A percentile compares a stretch with the other conserved stretches of the same genome.
Evolutionary conservation across 2,329 filamentous ascomycete species (phyloP).

Genomic region (Nigrospora oryzae): DNA sequence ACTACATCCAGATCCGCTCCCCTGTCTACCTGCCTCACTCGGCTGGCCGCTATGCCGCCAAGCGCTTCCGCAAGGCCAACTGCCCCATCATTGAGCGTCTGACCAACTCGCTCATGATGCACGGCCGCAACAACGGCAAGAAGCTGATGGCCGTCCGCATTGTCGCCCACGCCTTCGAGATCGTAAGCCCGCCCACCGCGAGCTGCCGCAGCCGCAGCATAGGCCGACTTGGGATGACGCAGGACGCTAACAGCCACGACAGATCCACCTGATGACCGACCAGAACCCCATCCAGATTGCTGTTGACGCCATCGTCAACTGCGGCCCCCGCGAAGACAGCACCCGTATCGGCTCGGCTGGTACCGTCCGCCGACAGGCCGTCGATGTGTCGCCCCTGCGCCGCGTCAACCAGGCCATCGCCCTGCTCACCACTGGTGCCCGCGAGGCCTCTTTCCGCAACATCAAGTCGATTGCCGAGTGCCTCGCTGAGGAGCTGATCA

Average conservation of each 20-base stretch:
- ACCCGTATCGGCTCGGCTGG: constrained; percentile 99
- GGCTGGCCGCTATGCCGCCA: constrained; percentile 95
- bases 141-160: constrained; percentile 99
- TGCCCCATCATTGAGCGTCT: constrained; percentile 99
- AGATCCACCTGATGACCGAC: constrained; percentile 99
- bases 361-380: constrained; percentile 99
- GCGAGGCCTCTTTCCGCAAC: constrained; percentile 99
- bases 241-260: constrained; percentile 14
- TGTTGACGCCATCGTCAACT: constrained; percentile 99
- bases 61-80: constrained; percentile 99
- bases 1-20: constrained; percentile 99
- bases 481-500: constrained; percentile 99
- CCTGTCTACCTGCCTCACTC: constrained; percentile 99
- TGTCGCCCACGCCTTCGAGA: constrained; percentile 98
- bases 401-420: constrained; percentile 99
- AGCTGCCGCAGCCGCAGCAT: neutral
- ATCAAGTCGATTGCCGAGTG: constrained; percentile 99
- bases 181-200: constrained; percentile 57
- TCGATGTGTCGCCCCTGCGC: constrained; percentile 99
- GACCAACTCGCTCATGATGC: constrained; percentile 99
- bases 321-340: constrained; percentile 98
- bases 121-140: constrained; percentile 99
- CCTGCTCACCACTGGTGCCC: constrained; percentile 96
- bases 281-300: constrained; percentile 99
- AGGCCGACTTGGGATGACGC: neutral